A percentile compares a stretch with the other conserved stretches of the same genome.
These are phyloP conservation scores for Chenopodium formosanum DNA, from an alignment of 148 eudicot genomes.

Conservation along the genomic window DNA sequence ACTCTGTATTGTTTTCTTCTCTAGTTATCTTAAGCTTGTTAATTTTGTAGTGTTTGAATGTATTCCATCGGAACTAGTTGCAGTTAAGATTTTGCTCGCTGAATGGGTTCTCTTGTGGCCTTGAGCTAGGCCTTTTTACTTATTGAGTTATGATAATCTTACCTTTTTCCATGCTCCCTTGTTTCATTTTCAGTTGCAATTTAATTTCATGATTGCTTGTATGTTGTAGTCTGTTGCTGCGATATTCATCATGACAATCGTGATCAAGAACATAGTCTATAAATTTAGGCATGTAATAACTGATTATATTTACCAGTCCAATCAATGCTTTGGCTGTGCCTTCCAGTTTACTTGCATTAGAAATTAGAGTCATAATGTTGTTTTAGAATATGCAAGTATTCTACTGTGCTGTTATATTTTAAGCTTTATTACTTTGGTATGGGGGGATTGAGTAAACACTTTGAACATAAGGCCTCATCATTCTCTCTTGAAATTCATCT, in stretches of 20 bases:
- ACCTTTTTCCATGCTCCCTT: neutral
- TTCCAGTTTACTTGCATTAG: neutral
- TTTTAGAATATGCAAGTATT: neutral
- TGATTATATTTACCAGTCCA: neutral
- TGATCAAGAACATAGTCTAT: neutral
- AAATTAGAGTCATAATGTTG: neutral
- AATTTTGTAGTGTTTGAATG: conserved; percentile 24
- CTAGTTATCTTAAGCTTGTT: conserved; percentile 6
- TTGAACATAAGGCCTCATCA: too few relatives aligned
- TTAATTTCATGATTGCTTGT: neutral
- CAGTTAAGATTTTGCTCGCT: conserved; percentile 13
- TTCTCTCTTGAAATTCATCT: too few relatives aligned
- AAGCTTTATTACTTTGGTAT: neutral
- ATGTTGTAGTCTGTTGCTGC: neutral
- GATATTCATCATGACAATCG: too few relatives aligned
- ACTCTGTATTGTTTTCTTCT: neutral
- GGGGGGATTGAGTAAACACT: neutral
- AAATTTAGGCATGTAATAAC: neutral
- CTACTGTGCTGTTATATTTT: neutral
- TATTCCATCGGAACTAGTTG: conserved; percentile 13
- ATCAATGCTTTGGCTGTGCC: neutral
- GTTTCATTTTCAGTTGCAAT: neutral
- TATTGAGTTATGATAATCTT: neutral
- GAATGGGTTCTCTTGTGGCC: conserved; percentile 11
- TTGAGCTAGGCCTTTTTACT: neutral